These are phyloP conservation scores for Lipomyces mesembrius DNA, from an alignment of 805 yeast species.

Conservation along the genomic window DNA sequence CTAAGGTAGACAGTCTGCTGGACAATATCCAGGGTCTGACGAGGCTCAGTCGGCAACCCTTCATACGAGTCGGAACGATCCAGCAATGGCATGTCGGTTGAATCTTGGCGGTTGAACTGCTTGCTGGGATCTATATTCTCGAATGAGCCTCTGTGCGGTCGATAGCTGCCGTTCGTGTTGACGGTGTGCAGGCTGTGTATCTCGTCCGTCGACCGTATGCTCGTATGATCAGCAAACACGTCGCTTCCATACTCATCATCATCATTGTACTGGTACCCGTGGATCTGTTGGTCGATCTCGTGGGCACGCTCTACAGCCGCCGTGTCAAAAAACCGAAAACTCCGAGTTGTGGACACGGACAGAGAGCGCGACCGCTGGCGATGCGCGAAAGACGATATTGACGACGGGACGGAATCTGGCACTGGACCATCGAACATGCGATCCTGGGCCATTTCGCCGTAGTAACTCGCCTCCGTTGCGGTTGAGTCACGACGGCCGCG, in stretches of 20 bases:
- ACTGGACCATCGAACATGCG: constrained; percentile 41
- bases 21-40: constrained; percentile 8
- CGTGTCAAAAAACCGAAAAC: constrained; percentile 80
- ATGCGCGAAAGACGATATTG: constrained; percentile 39
- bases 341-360: constrained; percentile 37
- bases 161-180: constrained; percentile 3
- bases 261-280: constrained; percentile 43
- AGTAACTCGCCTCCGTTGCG: constrained; percentile 32
- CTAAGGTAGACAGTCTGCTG: constrained; percentile 86
- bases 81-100: constrained; percentile 17
- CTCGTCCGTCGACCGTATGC: constrained; percentile 20
- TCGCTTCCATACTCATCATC: constrained; percentile 45
- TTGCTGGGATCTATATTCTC: constrained; percentile 2
- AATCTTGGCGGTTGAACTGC: constrained; percentile 11
- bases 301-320: constrained; percentile 80
- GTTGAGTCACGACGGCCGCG: constrained; percentile 33
- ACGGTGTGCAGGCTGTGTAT: constrained; percentile 34
- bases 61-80: constrained; percentile 10
- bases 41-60: background rate
- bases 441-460: constrained; percentile 40
- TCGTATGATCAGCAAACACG: constrained; percentile 26
- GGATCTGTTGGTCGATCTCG: constrained; percentile 43
- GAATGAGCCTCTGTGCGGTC: background rate
- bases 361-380: constrained; percentile 31
- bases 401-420: constrained; percentile 40